Evolutionary conservation across 352 stramenopile species (phyloP).

Genomic region (Globisporangium rhizosaccharum): DNA sequence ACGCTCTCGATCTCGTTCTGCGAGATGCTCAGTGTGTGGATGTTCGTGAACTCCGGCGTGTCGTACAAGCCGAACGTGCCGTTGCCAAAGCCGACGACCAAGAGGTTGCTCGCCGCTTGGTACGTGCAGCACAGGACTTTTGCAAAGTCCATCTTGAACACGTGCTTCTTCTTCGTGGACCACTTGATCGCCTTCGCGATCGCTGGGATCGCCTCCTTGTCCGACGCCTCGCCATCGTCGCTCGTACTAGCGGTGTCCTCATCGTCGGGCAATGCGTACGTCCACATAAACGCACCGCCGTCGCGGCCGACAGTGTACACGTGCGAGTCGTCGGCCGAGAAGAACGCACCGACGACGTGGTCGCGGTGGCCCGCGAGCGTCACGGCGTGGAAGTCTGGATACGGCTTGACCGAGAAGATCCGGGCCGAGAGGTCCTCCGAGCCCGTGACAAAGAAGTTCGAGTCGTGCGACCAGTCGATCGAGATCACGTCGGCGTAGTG

Average conservation of each 20-base stretch:
- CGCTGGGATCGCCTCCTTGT: conserved; percentile 30
- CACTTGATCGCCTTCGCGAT: conserved; percentile 79
- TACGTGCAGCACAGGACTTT: conserved; percentile 89
- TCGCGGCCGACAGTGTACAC: conserved; percentile 88
- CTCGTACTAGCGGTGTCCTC: conserved; percentile 28
- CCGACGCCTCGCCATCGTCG: conserved; percentile 26
- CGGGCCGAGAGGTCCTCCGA: conserved; percentile 86
- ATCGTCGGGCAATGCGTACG: conserved; percentile 46
- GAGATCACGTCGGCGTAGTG: conserved; percentile 88
- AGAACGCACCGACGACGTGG: conserved; percentile 83
- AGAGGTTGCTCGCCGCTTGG: conserved; percentile 77
- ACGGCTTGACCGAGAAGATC: conserved; percentile 76
- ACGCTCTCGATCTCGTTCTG: conserved; percentile 90
- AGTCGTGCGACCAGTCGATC: conserved; percentile 85
- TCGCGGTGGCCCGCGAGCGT: conserved; percentile 88
- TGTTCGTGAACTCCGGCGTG: conserved; percentile 92
- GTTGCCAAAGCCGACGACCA: conserved; percentile 95
- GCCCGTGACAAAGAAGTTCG: conserved; percentile 87
- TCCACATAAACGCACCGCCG: conserved; percentile 85
- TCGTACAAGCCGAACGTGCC: conserved; percentile 99
- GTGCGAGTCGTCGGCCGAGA: conserved; percentile 64
- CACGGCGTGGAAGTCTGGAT: conserved; percentile 74
- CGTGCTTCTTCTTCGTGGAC: conserved; percentile 81
- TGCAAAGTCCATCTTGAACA: conserved; percentile 89
- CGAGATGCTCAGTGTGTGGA: conserved; percentile 94